Percentiles rank a stretch among this genome's conserved stretches.
Conservation (phyloP, 306 rosid species). For the Casuarina equisetifolia region DNA sequence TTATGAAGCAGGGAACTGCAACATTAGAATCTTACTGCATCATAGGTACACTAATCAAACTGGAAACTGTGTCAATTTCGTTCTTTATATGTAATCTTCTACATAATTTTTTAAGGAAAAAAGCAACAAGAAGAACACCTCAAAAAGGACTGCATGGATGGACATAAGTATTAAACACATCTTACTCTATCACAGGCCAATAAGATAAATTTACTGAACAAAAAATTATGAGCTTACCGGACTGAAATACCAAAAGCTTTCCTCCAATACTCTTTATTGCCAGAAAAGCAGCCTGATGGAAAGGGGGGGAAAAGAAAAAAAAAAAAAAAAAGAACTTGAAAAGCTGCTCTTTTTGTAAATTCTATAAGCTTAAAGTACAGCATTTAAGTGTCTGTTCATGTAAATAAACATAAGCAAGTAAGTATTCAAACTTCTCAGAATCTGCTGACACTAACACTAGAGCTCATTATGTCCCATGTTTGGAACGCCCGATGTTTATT, state of each 20-base stretch:
- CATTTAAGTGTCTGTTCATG: background rate
- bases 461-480: background rate
- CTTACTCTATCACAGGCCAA: background rate
- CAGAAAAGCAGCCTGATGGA: constrained; percentile 82
- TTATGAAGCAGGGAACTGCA: background rate
- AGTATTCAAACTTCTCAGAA: background rate
- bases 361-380: background rate
- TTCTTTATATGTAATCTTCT: background rate
- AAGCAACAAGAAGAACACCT: background rate
- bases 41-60: background rate
- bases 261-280: constrained; percentile 96
- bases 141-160: background rate
- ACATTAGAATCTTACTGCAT: background rate
- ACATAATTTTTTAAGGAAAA: background rate
- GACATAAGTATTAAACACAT: constrained; percentile 7
- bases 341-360: background rate
- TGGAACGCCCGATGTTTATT: background rate
- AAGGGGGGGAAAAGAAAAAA: background rate
- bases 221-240: constrained; percentile 62
- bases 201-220: constrained; percentile 5
- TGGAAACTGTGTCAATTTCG: background rate
- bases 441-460: background rate
- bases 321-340: too few relatives aligned
- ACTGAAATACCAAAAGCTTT: constrained; percentile 89
- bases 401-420: background rate